A percentile compares a stretch with the other conserved stretches of the same genome.
Conservation (phyloP, 75 land plant species). For the Selaginella tamariscina region DNA sequence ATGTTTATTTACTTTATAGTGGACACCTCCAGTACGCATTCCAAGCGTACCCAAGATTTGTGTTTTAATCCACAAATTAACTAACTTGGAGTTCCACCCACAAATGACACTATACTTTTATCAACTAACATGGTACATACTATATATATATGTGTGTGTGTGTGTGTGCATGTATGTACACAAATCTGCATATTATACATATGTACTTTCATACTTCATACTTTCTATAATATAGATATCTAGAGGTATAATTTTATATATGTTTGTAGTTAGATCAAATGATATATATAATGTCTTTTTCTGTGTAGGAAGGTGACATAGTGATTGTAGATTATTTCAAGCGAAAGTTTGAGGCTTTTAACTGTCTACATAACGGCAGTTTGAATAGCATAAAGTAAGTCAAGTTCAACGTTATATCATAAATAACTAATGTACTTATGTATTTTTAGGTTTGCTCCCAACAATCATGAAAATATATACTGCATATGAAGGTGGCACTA, state of each 20-base stretch:
- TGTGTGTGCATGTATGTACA: too few species aligned
- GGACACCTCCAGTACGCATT: constrained; percentile 49
- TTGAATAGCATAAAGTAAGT: constrained; percentile 85
- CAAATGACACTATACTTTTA: constrained; percentile 53
- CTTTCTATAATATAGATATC: too few species aligned
- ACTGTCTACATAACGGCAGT: constrained; percentile 62
- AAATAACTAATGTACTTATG: not conserved
- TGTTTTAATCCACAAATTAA: constrained; percentile 65
- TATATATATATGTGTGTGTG: too few species aligned
- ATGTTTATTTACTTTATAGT: constrained; percentile 24
- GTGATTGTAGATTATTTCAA: constrained; percentile 80
- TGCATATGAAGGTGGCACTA: constrained; percentile 79
- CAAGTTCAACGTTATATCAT: not conserved
- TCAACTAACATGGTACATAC: constrained; percentile 85
- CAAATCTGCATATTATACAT: not conserved
- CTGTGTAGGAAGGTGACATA: constrained; percentile 77
- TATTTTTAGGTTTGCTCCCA: constrained; percentile 51
- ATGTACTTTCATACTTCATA: not conserved
- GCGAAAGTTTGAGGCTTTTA: constrained; percentile 58
- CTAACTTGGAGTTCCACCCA: constrained; percentile 92
- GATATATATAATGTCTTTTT: too few species aligned
- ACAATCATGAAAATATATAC: constrained; percentile 61
- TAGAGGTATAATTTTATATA: too few species aligned
- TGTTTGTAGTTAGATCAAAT: too few species aligned
- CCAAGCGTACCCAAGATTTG: constrained; percentile 66